These are phyloP conservation scores for Bremia lactucae DNA, from an alignment of 352 stramenopile species.

Conservation along the genomic window DNA sequence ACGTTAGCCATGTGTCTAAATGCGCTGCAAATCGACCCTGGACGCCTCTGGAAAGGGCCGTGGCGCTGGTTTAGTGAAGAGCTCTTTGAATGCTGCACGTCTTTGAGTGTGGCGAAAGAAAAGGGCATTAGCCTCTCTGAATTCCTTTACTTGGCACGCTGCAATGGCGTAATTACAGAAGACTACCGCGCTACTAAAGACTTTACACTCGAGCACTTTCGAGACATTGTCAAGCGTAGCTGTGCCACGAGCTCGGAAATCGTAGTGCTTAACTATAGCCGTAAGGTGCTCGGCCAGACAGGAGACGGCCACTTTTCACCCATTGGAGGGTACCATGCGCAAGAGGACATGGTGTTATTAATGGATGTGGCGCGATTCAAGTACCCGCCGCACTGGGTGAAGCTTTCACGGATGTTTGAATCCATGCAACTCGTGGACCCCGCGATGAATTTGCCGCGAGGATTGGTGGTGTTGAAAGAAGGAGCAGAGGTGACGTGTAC, in stretches of 20 bases:
- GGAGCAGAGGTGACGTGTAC: not conserved
- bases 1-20: conserved; percentile 80
- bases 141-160: conserved; percentile 59
- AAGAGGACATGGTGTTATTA: conserved; percentile 89
- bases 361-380: conserved; percentile 95
- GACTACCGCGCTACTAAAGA: conserved; percentile 27
- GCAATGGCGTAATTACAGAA: conserved; percentile 49
- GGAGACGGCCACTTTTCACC: conserved; percentile 95
- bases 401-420: conserved; percentile 38
- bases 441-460: conserved; percentile 32
- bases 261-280: conserved; percentile 88
- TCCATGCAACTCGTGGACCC: conserved; percentile 40
- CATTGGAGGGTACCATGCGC: conserved; percentile 89
- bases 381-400: conserved; percentile 88
- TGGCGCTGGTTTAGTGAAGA: conserved; percentile 83
- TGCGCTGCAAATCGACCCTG: conserved; percentile 63
- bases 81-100: conserved; percentile 73
- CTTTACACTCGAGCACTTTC: conserved; percentile 46
- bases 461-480: conserved; percentile 10
- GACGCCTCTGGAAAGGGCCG: conserved; percentile 61
- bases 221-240: conserved; percentile 58
- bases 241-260: conserved; percentile 71
- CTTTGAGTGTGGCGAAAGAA: conserved; percentile 56
- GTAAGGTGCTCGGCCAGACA: conserved; percentile 88
- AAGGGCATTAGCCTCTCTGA: conserved; percentile 60